Evolutionary conservation across 2,329 filamentous ascomycete genomes (phyloP), one percentile per base, ranked within the genome.

Genomic region (Penicillium palitans): DNA sequence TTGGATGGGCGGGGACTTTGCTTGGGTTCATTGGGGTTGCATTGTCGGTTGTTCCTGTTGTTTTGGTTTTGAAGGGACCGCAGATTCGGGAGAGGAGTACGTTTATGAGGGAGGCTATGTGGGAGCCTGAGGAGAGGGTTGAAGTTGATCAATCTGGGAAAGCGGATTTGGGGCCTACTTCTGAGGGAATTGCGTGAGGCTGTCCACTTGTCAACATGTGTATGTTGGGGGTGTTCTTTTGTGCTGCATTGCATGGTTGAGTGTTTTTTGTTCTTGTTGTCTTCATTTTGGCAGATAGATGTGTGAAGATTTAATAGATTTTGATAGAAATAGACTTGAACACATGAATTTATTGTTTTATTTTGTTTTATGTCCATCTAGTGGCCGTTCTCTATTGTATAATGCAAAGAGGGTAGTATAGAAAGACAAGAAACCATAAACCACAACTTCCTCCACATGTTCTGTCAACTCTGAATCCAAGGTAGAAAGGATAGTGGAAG

Each of bases 1-100:
- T 73, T 56, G 73, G 74, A 2, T 80, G 78, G 78, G 79, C 78
- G 4, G 74, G 74, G 0, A 75, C 70, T 1, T 55, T 81, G 42
- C 64, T 81, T 2, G 79, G 77, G 0, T 79, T 79, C 45, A 72
- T 80, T 19, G 78, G 74, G 0, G 41, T 76, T 25, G 72, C 68
- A 2, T 59, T 80, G 48, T 75, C 70, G 3, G 50, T 75, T 35
- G 78, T 78, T 4, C 78, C 78, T 0, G 64, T 79, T 3, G 72
- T 79, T 2, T 53, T 81, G 58, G 67, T 80, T 35, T 64, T 70
- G 15, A 77, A 76, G 63, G 79, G 79, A 0, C 71, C 68, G 25
- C 67, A 65, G 6, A 79, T 82, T 55, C 64, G 69, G 3, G 64
- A 75, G 15, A 45, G 61, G 6, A 69, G 69, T 55, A 68, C 64